A percentile compares a stretch with the other conserved stretches of the same genome.
phyloP scores from a whole-genome alignment of 2,329 filamentous ascomycete species.

The Arthroderma sp. region DNA sequence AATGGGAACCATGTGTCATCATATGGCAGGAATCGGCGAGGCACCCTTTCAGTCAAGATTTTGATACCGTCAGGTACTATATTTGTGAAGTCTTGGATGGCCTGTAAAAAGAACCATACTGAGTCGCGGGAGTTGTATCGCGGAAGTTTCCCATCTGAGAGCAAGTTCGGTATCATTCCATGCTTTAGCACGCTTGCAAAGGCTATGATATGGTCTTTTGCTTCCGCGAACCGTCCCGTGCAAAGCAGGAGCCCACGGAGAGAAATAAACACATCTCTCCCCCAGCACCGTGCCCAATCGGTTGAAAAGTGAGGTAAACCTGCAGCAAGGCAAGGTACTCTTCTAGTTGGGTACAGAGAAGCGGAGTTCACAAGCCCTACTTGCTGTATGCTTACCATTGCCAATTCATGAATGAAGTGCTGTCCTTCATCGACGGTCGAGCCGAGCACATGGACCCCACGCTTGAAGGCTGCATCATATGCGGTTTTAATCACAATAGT shows the following conservation, averaged over 20 bases:
- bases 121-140: slow-evolving; percentile 95
- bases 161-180: slow-evolving; percentile 91
- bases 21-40: slow-evolving; percentile 80
- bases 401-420: slow-evolving; percentile 74
- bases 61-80: slow-evolving; percentile 64
- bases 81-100: slow-evolving; percentile 81
- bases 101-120: slow-evolving; percentile 94
- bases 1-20: slow-evolving; percentile 88
- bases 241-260: slow-evolving; percentile 82
- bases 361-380: slow-evolving; percentile 81
- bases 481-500: slow-evolving; percentile 76
- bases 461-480: slow-evolving; percentile 70
- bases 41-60: slow-evolving; percentile 63
- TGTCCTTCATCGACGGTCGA: slow-evolving; percentile 67
- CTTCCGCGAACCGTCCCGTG: slow-evolving; percentile 76
- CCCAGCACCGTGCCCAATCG: slow-evolving; percentile 94
- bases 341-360: slow-evolving; percentile 74
- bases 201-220: slow-evolving; percentile 83
- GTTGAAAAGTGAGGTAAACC: slow-evolving; percentile 88
- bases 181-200: slow-evolving; percentile 96
- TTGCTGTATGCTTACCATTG: slow-evolving; percentile 84
- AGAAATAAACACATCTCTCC: slow-evolving; percentile 92
- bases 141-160: slow-evolving; percentile 72
- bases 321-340: slow-evolving; percentile 76
- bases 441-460: slow-evolving; percentile 65